phyloP scores from a whole-genome alignment of 768 basidiomycete species.

The Sarcomyxa edulis region DNA sequence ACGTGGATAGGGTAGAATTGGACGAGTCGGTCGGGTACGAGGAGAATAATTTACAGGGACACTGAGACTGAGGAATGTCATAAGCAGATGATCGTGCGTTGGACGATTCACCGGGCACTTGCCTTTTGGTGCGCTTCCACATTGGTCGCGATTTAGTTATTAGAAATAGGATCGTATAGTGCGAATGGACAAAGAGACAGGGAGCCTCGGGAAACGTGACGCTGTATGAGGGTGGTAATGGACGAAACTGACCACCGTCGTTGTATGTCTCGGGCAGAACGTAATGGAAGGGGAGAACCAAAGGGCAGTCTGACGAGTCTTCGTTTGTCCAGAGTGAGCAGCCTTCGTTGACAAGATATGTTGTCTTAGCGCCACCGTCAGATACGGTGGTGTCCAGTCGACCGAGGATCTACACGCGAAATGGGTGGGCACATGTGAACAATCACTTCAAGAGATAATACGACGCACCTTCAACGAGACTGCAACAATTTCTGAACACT shows the following conservation, averaged over 20 bases:
- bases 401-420: slow-evolving; percentile 31
- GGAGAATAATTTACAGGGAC: slow-evolving; percentile 50
- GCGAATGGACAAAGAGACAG: slow-evolving; percentile 38
- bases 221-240: slow-evolving; percentile 7
- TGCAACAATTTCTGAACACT: slow-evolving; percentile 29
- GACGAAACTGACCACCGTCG: slow-evolving; percentile 2
- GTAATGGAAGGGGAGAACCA: slow-evolving; percentile 14
- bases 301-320: slow-evolving; percentile 14
- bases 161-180: slow-evolving; percentile 36
- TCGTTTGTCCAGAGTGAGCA: slow-evolving; percentile 29
- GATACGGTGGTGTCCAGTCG: slow-evolving; percentile 33
- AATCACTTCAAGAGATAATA: not conserved
- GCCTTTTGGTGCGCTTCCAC: slow-evolving; percentile 44
- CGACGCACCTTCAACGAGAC: slow-evolving; percentile 40
- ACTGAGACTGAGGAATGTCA: slow-evolving; percentile 28
- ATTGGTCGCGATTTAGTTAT: slow-evolving; percentile 34
- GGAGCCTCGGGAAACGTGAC: slow-evolving; percentile 22
- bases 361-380: slow-evolving; percentile 30
- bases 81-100: not conserved
- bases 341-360: slow-evolving; percentile 24
- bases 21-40: slow-evolving; percentile 47
- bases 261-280: slow-evolving; percentile 6
- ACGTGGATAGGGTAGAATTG: slow-evolving; percentile 40
- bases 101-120: slow-evolving; percentile 13
- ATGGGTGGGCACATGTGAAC: not conserved